phyloP scores from a whole-genome alignment of 2,329 filamentous ascomycete genomes.

The Neofusicoccum sp. region DNA sequence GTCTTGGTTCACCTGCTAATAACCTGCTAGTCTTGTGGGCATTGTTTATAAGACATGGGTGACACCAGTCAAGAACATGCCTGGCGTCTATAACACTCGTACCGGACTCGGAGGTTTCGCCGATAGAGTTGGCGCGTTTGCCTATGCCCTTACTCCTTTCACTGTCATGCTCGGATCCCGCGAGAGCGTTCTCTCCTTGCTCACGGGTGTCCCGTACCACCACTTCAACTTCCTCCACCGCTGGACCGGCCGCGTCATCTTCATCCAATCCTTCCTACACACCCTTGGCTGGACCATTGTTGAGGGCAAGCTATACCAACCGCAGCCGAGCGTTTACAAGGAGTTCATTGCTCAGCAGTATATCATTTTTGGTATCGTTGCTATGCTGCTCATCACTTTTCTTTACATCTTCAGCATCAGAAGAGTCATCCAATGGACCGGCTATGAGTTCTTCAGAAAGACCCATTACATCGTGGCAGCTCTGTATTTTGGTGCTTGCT shows the following conservation, averaged over 20 bases:
- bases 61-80: conserved; percentile 64
- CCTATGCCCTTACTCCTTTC: conserved; percentile 74
- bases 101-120: conserved; percentile 68
- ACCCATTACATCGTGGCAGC: conserved; percentile 72
- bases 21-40: conserved; percentile 56
- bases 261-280: conserved; percentile 68
- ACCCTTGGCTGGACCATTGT: conserved; percentile 72
- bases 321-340: conserved; percentile 63
- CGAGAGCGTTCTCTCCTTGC: conserved; percentile 68
- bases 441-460: conserved; percentile 79
- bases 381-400: conserved; percentile 64
- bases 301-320: conserved; percentile 68
- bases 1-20: not conserved
- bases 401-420: conserved; percentile 63
- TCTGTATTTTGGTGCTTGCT: conserved; percentile 74
- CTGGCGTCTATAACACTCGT: conserved; percentile 63
- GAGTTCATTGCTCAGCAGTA: conserved; percentile 66
- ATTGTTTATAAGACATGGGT: conserved; percentile 70
- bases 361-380: conserved; percentile 73
- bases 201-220: conserved; percentile 76
- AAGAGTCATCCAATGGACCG: conserved; percentile 65
- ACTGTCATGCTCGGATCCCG: conserved; percentile 68
- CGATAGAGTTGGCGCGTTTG: conserved; percentile 69
- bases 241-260: conserved; percentile 75
- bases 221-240: conserved; percentile 78